Base-by-base conservation (phyloP, 1,284 basidiomycete genomes). In the Ceratobasidium sp. region DNA sequence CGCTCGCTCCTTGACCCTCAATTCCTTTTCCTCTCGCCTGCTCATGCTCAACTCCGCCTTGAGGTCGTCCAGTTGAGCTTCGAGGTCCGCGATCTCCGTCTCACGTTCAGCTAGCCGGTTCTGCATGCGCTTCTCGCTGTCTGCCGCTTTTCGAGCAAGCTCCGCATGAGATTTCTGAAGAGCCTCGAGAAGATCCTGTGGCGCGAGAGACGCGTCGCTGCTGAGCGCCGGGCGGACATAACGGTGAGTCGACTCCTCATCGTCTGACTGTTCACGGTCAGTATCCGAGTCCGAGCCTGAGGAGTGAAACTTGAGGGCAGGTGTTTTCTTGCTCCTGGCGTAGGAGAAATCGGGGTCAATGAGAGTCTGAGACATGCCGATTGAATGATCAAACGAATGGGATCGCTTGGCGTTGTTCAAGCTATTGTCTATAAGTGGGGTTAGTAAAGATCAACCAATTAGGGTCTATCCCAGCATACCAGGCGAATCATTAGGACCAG, bases 21-120 rank as follows among this genome's bases (percentile, higher is more conserved):
- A 80, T 77, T 97, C 94, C 81, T 96, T 96, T 80, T 96, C 93
- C 76, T 96, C 93, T 53, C 92, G 86, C 79, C 92, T 91, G 3
- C 90, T 89, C 6, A 88, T 84, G 14, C 83, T 88, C 8, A 96
- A 81, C 80, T 96, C 93, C 10, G 83, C 86, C 76, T 85, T 83
- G 70, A 90, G 79, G 77, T 94, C 92, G 73, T 96, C 92, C 62
- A 95, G 78, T 36, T 85, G 83, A 8, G 81, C 81, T 77, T 94
- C 88, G 80, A 93, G 86, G 62, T 93, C 91, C 76, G 91, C 89
- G 28, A 93, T 80, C 77, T 94, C 89, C 30, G 83, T 79, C 79
- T 96, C 93, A 75, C 93, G 91, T 70, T 93, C 92, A 5, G 82
- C 79, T 12, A 92, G 82, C 76, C 86, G 88, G 52, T 84, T 83